Evolutionary conservation across 495 filamentous ascomycete species (phyloP).

Genomic region (Trichoderma parareesei): DNA sequence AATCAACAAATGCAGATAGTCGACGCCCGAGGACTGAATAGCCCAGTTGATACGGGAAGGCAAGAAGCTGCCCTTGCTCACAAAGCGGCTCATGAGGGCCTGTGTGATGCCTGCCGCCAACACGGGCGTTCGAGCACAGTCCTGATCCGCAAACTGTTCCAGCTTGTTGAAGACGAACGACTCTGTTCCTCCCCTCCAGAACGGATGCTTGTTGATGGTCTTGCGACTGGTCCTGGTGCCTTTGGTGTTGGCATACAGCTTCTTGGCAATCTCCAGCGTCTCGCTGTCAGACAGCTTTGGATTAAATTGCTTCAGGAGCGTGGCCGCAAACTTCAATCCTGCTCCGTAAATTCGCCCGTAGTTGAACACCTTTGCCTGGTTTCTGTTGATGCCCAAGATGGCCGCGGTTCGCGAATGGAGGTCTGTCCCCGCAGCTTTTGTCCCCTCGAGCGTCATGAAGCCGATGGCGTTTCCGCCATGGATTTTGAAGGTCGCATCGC

Average conservation of each 20-base stretch:
- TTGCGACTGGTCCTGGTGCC: slow-evolving; percentile 67
- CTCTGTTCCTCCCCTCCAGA: slow-evolving; percentile 96
- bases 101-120: slow-evolving; percentile 97
- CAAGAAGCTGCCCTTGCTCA: slow-evolving; percentile 87
- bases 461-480: slow-evolving; percentile 96
- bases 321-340: slow-evolving; percentile 85
- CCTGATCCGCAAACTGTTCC: slow-evolving; percentile 94
- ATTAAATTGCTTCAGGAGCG: slow-evolving; percentile 87
- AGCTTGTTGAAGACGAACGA: slow-evolving; percentile 97
- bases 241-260: slow-evolving; percentile 84
- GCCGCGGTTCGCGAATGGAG: slow-evolving; percentile 87
- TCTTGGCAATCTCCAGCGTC: slow-evolving; percentile 64
- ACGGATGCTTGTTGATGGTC: slow-evolving; percentile 58
- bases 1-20: slow-evolving; percentile 94
- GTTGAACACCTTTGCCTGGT: slow-evolving; percentile 97
- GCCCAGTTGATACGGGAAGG: slow-evolving; percentile 98
- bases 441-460: slow-evolving; percentile 98
- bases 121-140: slow-evolving; percentile 81
- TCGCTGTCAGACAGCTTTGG: slow-evolving; percentile 67
- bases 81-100: slow-evolving; percentile 76
- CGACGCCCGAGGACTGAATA: slow-evolving; percentile 93
- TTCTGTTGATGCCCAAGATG: slow-evolving; percentile 87
- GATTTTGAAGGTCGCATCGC: slow-evolving; percentile 85
- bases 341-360: slow-evolving; percentile 98
- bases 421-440: slow-evolving; percentile 88